Base-by-base conservation (phyloP, 2,329 filamentous ascomycete genomes). In the Trichoderma sp. region DNA sequence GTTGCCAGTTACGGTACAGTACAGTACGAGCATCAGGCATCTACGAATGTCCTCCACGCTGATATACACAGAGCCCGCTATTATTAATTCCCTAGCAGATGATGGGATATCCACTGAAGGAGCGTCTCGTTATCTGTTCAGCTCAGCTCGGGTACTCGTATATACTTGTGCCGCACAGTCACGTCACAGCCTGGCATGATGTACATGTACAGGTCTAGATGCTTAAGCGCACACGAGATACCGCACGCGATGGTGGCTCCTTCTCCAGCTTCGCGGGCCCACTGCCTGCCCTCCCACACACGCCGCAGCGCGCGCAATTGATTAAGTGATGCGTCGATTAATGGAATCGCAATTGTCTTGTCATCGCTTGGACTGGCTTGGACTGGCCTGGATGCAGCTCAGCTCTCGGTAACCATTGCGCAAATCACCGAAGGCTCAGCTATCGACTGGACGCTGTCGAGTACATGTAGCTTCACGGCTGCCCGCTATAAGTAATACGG, bases 221-320 rank as follows among this genome's bases (percentile, higher is more conserved):
- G 35, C 35, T 38, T 16, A 38, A 38, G 14, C 38, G n/a, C 31
- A 38, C 38, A 64, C 41, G 62, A 63, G 62, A 63, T 64, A 64
- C 18, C 8, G 45, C 45, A 53, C 18, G 9, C 45, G 45, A 35
- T 63, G 60, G 41, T 12, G 31, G 50, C 56, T 38, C 50, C 50
- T 71, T 60, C 67, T 71, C 35, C 56, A 62, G 35, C 68, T 63
- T 33, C 68, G n/a, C 45, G 45, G 56, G 56, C 24, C 68, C 56
- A 63, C 56, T 27, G 24, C 68, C 53, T 71, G 24, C 68, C 53
- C 68, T 67, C 66, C 45, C 66, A 35, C 41, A 6, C 62, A 35
- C 16, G 18, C 59, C 59, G 31, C 31, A 60, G 50, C 50, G 67
- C 67, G 50, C 21, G 24, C 16, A 71, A 71, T 50, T 27, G 24